Percentiles rank a stretch among this genome's conserved stretches.
Conservation (phyloP, 2,329 filamentous ascomycete genomes). For the Aspergillus brunneoviolaceus region DNA sequence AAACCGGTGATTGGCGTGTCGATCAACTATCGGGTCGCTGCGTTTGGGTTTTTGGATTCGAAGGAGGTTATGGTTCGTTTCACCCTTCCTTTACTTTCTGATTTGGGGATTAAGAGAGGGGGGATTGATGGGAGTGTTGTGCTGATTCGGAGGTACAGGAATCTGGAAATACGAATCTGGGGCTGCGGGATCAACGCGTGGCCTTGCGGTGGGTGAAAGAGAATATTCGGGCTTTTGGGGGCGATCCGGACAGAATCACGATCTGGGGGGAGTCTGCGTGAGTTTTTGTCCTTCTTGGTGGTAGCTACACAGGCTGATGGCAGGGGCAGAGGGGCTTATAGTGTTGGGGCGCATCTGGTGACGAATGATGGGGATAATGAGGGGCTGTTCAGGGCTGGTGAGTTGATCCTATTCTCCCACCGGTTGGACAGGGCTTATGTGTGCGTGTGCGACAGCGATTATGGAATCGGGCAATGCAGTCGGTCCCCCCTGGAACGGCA, state of each 20-base stretch:
- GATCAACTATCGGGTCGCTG: constrained; percentile 32
- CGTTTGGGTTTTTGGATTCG: constrained; percentile 35
- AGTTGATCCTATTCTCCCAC: background rate
- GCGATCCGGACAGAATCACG: constrained; percentile 32
- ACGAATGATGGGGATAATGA: constrained; percentile 32
- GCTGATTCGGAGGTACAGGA: constrained; percentile 13
- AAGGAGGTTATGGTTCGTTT: constrained; percentile 28
- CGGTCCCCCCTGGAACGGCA: constrained; percentile 34
- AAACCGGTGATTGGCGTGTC: constrained; percentile 33
- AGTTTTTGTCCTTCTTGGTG: constrained; percentile 1
- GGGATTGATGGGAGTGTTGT: background rate
- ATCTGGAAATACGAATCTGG: constrained; percentile 30
- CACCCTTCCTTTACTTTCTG: background rate
- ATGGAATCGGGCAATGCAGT: constrained; percentile 35
- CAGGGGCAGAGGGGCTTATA: constrained; percentile 30
- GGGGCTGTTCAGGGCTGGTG: constrained; percentile 33
- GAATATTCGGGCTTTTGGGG: constrained; percentile 36
- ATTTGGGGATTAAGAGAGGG: background rate
- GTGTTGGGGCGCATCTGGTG: constrained; percentile 32
- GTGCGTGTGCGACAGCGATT: constrained; percentile 22
- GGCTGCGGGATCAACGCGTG: constrained; percentile 34
- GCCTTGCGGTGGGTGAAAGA: constrained; percentile 39
- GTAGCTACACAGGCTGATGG: background rate
- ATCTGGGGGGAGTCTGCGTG: constrained; percentile 41
- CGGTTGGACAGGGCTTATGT: background rate